Base-by-base conservation (phyloP, 768 basidiomycete species). In the Boletus barrowsii region DNA sequence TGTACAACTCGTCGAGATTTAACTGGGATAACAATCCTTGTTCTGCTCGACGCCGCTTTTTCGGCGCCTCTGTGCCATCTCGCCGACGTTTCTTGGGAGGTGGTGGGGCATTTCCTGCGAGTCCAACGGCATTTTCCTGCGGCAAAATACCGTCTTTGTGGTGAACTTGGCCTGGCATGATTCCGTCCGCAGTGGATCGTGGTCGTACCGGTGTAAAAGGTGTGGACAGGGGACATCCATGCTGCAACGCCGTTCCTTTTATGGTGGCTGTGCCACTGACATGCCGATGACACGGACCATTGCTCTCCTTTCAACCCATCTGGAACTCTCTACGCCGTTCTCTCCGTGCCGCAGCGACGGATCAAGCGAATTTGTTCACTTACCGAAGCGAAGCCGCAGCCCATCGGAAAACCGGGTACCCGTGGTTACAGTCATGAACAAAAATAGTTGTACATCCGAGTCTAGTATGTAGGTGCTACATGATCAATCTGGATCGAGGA, bases 1-100 rank as follows among this genome's bases (percentile, higher is more conserved):
- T 55, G 33, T 53, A 60, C 24, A 65, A 17, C 30, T 55, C 67
- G 5, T 58, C 67, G 20, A 68, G n/a, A 53, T 66, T 63, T 40
- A 61, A 43, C 29, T 49, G 54, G 41, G 30, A 51, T 15, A 63
- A 24, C 18, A 53, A 61, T 22, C 43, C 45, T 22, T 50, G 35
- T 8, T 51, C 36, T n/a, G 11, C 35, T 29, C 51, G 48, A 53
- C 24, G 45, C 9, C 48, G 42, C 57, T 63, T 62, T 42, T 37
- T 63, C 10, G 42, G 46, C 30, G 13, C 17, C 22, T 22, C 51
- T 24, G 30, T 10, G 29, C 29, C 29, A 7, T 30, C 41, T 33
- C 49, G 52, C 20, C 46, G 42, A 22, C 55, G 60, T 17, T 41
- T 62, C 49, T 45, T 62, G 42, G 26, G 1, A 14, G 10, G 44